Conservation (phyloP, 2,329 filamentous ascomycete genomes). For the Penicillium sp. region DNA sequence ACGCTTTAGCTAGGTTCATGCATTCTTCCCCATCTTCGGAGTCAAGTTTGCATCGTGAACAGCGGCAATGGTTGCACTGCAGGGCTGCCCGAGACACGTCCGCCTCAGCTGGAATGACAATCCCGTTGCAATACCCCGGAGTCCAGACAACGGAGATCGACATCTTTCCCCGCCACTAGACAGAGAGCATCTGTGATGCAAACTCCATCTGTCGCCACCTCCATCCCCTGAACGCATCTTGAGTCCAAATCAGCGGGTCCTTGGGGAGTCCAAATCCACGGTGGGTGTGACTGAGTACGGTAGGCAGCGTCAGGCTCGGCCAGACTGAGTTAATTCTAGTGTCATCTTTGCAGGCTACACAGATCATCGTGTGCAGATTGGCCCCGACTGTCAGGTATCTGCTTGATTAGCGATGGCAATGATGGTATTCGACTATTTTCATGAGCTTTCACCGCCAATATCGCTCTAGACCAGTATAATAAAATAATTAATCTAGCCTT, state of each 20-base stretch:
- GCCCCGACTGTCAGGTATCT: not conserved
- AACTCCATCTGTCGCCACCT: not conserved
- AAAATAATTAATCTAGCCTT: no score
- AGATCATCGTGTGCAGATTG: not conserved
- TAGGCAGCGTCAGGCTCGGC: not conserved
- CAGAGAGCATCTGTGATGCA: not conserved
- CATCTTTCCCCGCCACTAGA: not conserved
- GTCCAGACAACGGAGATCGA: not conserved
- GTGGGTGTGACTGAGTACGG: not conserved
- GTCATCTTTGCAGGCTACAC: slow-evolving; percentile 1
- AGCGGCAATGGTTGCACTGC: slow-evolving; percentile 12
- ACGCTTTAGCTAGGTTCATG: not conserved
- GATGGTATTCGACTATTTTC: not conserved
- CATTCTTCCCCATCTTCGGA: not conserved
- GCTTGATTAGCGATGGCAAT: not conserved
- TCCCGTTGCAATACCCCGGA: slow-evolving; percentile 5
- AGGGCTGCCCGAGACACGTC: slow-evolving; percentile 10
- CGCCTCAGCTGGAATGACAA: slow-evolving; percentile 13
- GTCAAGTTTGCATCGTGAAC: slow-evolving; percentile 7
- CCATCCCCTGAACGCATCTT: not conserved
- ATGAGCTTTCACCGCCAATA: no score
- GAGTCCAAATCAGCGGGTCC: not conserved
- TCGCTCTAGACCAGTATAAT: no score
- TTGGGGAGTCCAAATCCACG: not conserved
- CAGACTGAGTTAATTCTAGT: not conserved